These are phyloP conservation scores for Prunus mira DNA, from an alignment of 306 rosid genomes.

Conservation along the genomic window DNA sequence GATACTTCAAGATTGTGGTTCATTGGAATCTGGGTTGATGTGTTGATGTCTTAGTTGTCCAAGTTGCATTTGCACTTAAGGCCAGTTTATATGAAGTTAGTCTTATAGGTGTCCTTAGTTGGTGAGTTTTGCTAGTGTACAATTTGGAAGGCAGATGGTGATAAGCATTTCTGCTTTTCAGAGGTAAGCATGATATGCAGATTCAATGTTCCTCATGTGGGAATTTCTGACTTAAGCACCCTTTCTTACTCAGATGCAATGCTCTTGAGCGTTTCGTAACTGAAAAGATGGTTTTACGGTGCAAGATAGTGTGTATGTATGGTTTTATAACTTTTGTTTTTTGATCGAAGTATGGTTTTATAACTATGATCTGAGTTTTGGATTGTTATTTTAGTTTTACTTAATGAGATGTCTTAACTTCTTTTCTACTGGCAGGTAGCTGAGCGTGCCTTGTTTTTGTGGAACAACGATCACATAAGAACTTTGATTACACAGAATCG, in stretches of 20 bases:
- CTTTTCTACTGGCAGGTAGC: slow-evolving; percentile 55
- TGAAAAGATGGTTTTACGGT: neutral
- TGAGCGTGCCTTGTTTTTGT: slow-evolving; percentile 64
- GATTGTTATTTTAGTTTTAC: neutral
- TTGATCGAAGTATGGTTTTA: no score
- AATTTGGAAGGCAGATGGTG: neutral
- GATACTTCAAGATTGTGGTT: neutral
- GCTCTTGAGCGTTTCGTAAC: neutral
- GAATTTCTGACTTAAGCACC: neutral
- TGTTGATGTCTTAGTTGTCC: neutral
- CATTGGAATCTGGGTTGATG: neutral
- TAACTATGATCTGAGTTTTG: neutral
- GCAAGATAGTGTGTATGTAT: neutral
- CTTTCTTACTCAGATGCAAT: neutral
- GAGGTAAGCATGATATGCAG: neutral
- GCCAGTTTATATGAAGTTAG: no score
- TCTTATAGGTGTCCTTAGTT: neutral
- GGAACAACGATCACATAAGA: slow-evolving; percentile 69
- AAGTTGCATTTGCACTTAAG: neutral
- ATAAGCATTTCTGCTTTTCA: neutral
- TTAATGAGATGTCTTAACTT: slow-evolving; percentile 8
- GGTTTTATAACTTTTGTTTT: no score
- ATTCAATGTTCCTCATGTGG: neutral
- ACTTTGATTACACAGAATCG: slow-evolving; percentile 54
- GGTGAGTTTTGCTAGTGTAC: neutral